Evolutionary conservation across 805 yeast genomes (phyloP), one percentile per base, ranked within the genome.

Genomic region (Dipodascus geniculatus): DNA sequence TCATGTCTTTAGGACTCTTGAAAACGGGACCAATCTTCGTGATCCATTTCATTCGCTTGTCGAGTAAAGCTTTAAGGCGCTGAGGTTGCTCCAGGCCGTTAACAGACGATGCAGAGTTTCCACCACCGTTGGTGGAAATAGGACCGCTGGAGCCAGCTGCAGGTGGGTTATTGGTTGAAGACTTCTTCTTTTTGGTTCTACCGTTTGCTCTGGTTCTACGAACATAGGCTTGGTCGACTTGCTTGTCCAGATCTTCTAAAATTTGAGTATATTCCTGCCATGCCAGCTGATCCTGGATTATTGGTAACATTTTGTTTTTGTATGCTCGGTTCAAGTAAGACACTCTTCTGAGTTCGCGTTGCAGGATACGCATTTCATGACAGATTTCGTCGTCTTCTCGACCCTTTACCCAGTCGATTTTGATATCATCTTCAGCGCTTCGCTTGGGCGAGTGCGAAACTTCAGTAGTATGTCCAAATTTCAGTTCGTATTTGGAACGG

Each of bases 361-460:
- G 97, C 51, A 91, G 71, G 16, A 65, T 66, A 55, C 99, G 75
- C 57, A 93, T 71, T 64, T 91, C 97, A 0, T 84, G 81, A 57
- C 95, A 83, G 2, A 93, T 80, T 68, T 93, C 98, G 69, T 93
- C 99, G 67, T 93, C 99, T 64, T 93, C 96, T 55, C 85, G 78
- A 42, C 82, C 81, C 51, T 76, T 75, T 14, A 83, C 69, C 97
- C 97, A 90, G 64, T 83, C 87, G 52, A 79, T 77, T 49, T 72
- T 73, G 58, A 71, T 71, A n/a, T 65, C 68, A 3, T 52, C 48
- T 3, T 55, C 59, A 48, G 42, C 23, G 23, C 20, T 50, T 71
- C 28, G 70, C n/a, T 23, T 23, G 4, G 44, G 44, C 4, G 44
- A 16, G 16, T 22, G 31, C 4, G 23, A 47, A 22, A 16, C 19